Percentiles rank a stretch among this genome's conserved stretches.
Evolutionary conservation across 805 yeast genomes (phyloP).

Genomic region (Zygosaccharomyces bailii): DNA sequence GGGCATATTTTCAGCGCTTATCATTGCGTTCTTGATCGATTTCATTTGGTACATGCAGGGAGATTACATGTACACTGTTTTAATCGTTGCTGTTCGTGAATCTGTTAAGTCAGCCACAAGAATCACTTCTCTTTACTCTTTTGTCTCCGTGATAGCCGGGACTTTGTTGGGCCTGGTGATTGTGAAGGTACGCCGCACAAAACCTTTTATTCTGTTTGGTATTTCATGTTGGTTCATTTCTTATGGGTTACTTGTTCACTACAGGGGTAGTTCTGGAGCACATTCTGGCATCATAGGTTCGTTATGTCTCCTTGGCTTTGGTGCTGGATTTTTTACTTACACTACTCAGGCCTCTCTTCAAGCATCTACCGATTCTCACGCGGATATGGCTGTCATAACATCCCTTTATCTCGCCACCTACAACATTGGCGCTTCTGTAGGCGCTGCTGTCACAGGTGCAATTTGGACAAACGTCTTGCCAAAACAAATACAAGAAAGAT

Average conservation of each 20-base stretch:
- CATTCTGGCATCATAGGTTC: slow-evolving; percentile 62
- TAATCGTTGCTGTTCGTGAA: slow-evolving; percentile 56
- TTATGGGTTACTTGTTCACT: slow-evolving; percentile 55
- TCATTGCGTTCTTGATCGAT: slow-evolving; percentile 52
- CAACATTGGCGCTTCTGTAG: slow-evolving; percentile 61
- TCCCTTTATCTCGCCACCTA: slow-evolving; percentile 55
- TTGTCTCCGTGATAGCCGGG: slow-evolving; percentile 62
- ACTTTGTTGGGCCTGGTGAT: slow-evolving; percentile 54
- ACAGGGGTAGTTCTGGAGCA: too few species aligned
- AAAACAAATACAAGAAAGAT: slow-evolving; percentile 37
- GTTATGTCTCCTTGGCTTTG: slow-evolving; percentile 62
- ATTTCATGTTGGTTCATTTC: slow-evolving; percentile 55
- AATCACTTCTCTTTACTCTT: slow-evolving; percentile 58
- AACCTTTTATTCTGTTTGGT: slow-evolving; percentile 60
- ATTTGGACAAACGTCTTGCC: slow-evolving; percentile 62
- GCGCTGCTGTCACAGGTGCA: slow-evolving; percentile 64
- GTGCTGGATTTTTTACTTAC: slow-evolving; percentile 70
- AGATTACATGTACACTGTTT: slow-evolving; percentile 59
- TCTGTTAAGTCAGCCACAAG: slow-evolving; percentile 58
- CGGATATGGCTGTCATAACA: slow-evolving; percentile 59
- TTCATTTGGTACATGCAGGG: slow-evolving; percentile 65
- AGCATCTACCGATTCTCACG: slow-evolving; percentile 52
- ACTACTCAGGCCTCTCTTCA: slow-evolving; percentile 60
- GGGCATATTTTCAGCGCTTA: slow-evolving; percentile 61
- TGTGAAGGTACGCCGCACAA: slow-evolving; percentile 47